Percentiles rank a stretch among this genome's conserved stretches.
These are phyloP conservation scores for Aspergillus proliferans DNA, from an alignment of 2,329 filamentous ascomycete species.

Conservation along the genomic window DNA sequence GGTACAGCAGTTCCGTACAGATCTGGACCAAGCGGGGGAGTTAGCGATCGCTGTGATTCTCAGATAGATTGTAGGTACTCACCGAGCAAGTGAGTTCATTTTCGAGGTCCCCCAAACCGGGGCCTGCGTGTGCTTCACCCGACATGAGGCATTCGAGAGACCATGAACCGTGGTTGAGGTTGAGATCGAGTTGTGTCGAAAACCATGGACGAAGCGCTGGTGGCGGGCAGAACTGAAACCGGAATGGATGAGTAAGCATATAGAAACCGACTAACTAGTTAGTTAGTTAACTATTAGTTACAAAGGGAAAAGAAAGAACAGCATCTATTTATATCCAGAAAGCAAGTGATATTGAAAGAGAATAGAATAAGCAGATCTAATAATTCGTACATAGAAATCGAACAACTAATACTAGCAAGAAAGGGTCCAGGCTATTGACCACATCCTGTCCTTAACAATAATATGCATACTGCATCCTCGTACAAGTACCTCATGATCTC, in stretches of 20 bases:
- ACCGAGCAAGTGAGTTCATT: slow-evolving; percentile 94
- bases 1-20: slow-evolving; percentile 89
- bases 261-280: background rate
- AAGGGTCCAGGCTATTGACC: no score
- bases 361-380: no score
- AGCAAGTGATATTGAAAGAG: no score
- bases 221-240: background rate
- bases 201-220: background rate
- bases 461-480: no score
- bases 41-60: background rate
- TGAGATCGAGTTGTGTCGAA: background rate
- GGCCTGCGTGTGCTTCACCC: slow-evolving; percentile 12
- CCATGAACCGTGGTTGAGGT: background rate
- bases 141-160: slow-evolving; percentile 10
- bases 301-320: no score
- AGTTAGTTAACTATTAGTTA: no score
- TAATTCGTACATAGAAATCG: no score
- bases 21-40: slow-evolving; percentile 55
- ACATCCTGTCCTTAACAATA: no score
- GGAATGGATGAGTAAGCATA: background rate
- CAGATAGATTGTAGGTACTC: slow-evolving; percentile 37
- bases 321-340: no score
- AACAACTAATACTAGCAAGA: no score
- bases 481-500: no score
- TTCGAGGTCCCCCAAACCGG: slow-evolving; percentile 63